phyloP scores from a whole-genome alignment of 225 moss, liverwort and hornwort genomes.

The Anthoceros angustus region DNA sequence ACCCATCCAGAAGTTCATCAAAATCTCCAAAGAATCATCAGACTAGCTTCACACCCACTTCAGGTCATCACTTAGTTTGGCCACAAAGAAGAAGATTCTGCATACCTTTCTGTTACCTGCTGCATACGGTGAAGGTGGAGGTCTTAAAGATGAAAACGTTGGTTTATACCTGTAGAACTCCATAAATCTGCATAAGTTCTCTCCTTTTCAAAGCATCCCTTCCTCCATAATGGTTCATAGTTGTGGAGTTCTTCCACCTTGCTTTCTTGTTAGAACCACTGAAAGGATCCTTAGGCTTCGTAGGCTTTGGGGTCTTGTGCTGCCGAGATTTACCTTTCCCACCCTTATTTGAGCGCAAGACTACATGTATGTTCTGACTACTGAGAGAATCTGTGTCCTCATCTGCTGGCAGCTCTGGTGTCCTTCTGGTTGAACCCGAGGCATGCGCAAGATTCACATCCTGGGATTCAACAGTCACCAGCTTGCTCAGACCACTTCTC shows the following conservation, averaged over 20 bases:
- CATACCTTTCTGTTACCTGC: background rate
- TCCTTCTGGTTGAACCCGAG: too few relatives aligned
- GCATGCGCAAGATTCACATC: background rate
- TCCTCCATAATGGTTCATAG: background rate
- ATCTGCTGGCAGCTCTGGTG: too few relatives aligned
- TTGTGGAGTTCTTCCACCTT: conserved; percentile 3
- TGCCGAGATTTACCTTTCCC: background rate
- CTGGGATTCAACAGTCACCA: background rate
- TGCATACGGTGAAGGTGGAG: background rate
- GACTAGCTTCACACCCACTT: background rate
- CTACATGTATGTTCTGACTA: background rate
- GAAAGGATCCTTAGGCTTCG: background rate
- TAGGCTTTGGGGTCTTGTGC: background rate
- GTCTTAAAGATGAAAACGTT: background rate
- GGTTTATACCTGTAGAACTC: background rate
- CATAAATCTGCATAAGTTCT: conserved; percentile 2
- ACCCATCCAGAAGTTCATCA: too few relatives aligned
- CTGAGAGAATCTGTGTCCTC: background rate
- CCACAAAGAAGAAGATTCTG: background rate
- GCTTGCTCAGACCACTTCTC: background rate
- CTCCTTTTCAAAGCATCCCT: background rate
- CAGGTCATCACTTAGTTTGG: background rate
- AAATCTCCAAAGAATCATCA: too few relatives aligned
- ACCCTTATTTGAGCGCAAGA: background rate
- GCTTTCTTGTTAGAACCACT: background rate